Evolutionary conservation across 2,329 filamentous ascomycete genomes (phyloP).

Genomic region (Ophiocordyceps camponoti-rufipedis): DNA sequence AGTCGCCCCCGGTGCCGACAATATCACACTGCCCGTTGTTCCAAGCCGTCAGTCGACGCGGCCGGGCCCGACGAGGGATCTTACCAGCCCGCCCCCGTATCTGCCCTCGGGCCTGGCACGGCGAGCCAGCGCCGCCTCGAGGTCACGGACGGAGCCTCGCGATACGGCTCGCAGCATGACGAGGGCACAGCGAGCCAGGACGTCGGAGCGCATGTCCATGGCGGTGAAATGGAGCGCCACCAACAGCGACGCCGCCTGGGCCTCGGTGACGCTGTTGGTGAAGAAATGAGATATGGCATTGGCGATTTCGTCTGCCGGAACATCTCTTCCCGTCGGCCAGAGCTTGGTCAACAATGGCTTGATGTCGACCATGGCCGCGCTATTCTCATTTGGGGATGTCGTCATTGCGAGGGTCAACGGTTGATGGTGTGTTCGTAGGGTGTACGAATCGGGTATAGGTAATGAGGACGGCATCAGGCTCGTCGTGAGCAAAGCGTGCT

Average conservation of each 20-base stretch:
- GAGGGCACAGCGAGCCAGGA: slow-evolving; percentile 68
- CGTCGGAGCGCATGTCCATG: slow-evolving; percentile 66
- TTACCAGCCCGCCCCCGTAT: slow-evolving; percentile 71
- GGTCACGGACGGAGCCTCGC: slow-evolving; percentile 43
- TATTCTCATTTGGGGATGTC: slow-evolving; percentile 4
- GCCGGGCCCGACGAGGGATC: slow-evolving; percentile 11
- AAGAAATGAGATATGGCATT: slow-evolving; percentile 84
- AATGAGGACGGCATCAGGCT: too few species aligned
- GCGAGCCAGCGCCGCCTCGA: slow-evolving; percentile 41
- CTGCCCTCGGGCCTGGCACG: slow-evolving; percentile 47
- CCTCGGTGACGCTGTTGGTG: slow-evolving; percentile 71
- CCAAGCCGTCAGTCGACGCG: not conserved
- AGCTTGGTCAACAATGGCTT: slow-evolving; percentile 56
- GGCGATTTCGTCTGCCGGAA: slow-evolving; percentile 68
- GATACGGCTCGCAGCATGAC: slow-evolving; percentile 71
- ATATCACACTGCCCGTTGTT: slow-evolving; percentile 51
- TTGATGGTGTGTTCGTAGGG: not conserved
- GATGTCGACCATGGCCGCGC: slow-evolving; percentile 32
- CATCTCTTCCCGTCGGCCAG: slow-evolving; percentile 38
- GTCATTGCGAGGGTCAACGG: not conserved
- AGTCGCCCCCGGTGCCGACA: slow-evolving; percentile 90
- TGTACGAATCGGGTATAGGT: too few species aligned
- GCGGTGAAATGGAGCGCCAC: slow-evolving; percentile 86
- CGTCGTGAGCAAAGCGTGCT: too few species aligned
- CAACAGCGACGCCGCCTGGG: slow-evolving; percentile 72